Base-by-base conservation (phyloP, 2,329 filamentous ascomycete genomes). In the Alternaria alternata region DNA sequence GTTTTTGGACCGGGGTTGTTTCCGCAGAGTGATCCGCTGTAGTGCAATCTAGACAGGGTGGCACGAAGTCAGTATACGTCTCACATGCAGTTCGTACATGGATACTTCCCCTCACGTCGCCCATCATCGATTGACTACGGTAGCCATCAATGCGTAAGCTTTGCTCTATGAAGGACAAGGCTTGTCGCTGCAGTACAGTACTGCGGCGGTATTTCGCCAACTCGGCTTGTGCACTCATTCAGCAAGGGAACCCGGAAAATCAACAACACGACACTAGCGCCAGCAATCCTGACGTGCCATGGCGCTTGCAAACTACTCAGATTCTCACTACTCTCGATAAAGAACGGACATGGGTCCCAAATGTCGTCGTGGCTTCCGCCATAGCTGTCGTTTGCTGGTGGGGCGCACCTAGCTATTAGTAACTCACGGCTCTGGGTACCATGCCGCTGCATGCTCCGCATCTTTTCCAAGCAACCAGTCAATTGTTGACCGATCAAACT, bases 251-350 rank as follows among this genome's bases (percentile, higher is more conserved):
- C 22, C 49, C 20, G n/a, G 4, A 20, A 20, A 53, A n/a, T n/a
- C 51, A 43, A 44, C 12, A n/a, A 20, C 36, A 24, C 36, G 26
- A 36, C 51, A 44, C 51, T 59, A 55, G 47, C 28, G 28, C 30
- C 24, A 36, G 24, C 41, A 32, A 18, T 14, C 26, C 20, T 41
- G n/a, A 30, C 16, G 20, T 47, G 24, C 44, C 36, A 30, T 18
- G 36, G 7, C 49, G 49, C 36, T 42, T 52, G 51, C 26, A 34
- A 53, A 53, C 32, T 7, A 32, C 28, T 46, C 42, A 49, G 20
- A 26, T 16, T 36, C 44, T n/a, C 36, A 24, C 38, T 54, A 42
- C 28, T 34, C 43, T 32, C 22, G 9, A 38, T 12, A n/a, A 49
- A 51, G 51, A 22, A 55, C 32, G 26, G 24, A 38, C 12, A 38